Evolutionary conservation across 257 asterid genomes (phyloP).

Genomic region (Plectranthus barbatus): DNA sequence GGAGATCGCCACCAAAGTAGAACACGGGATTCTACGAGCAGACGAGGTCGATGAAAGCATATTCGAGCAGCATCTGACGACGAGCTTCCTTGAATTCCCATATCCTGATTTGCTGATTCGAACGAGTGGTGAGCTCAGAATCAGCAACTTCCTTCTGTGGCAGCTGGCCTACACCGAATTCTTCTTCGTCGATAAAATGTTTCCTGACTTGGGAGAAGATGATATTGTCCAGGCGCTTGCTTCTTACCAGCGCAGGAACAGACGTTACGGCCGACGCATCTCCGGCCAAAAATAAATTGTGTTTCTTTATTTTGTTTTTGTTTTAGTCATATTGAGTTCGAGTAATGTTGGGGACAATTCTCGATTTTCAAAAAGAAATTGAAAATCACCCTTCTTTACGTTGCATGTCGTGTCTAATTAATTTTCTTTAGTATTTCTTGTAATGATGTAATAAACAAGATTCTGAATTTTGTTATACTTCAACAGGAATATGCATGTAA

Average conservation of each 20-base stretch:
- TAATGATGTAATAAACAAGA: too few species aligned
- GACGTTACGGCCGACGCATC: slow-evolving; percentile 12
- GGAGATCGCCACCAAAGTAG: slow-evolving; percentile 19
- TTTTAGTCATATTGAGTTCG: too few species aligned
- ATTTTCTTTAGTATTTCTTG: too few species aligned
- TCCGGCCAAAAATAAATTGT: too few species aligned
- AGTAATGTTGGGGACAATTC: too few species aligned
- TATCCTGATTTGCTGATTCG: slow-evolving; percentile 27
- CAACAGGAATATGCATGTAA: too few species aligned
- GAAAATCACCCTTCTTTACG: too few species aligned
- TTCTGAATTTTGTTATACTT: too few species aligned
- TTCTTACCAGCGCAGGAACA: slow-evolving; percentile 16
- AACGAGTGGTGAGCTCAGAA: slow-evolving; percentile 24
- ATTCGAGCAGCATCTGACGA: slow-evolving; percentile 11
- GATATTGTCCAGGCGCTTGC: slow-evolving; percentile 13
- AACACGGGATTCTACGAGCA: background rate
- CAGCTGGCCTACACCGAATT: slow-evolving; percentile 26
- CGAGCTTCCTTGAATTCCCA: background rate
- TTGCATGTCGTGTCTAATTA: too few species aligned
- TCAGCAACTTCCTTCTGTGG: slow-evolving; percentile 35
- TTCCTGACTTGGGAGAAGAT: slow-evolving; percentile 2
- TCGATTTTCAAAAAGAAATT: too few species aligned
- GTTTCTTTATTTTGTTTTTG: too few species aligned
- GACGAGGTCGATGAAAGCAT: background rate
- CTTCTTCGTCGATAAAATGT: background rate